Evolutionary conservation across 441 rosid genomes (phyloP).

Genomic region (Daphne laureola): DNA sequence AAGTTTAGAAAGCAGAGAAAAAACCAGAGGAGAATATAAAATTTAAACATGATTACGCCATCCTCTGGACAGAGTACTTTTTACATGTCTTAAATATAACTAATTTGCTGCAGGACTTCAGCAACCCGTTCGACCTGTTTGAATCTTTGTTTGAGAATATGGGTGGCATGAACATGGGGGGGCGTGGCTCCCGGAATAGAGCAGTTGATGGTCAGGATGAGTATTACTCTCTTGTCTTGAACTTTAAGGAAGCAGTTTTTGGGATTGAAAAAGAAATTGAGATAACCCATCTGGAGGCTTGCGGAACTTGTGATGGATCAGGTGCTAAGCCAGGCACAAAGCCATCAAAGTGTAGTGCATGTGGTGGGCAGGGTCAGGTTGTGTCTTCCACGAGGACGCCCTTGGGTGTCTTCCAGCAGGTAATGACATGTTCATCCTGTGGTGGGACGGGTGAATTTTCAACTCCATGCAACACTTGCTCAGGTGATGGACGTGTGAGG

Average conservation of each 20-base stretch:
- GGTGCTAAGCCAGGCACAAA: constrained; percentile 87
- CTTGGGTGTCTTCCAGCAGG: constrained; percentile 94
- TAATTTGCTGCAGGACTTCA: constrained; percentile 58
- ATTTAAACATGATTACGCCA: background rate
- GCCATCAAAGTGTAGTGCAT: constrained; percentile 71
- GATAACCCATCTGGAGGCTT: constrained; percentile 79
- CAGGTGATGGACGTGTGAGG: constrained; percentile 89
- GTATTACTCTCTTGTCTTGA: constrained; percentile 61
- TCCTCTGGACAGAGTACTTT: constrained; percentile 3
- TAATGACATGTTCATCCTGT: constrained; percentile 78
- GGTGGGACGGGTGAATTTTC: constrained; percentile 74
- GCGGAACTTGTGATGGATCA: constrained; percentile 82
- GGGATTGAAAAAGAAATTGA: constrained; percentile 94
- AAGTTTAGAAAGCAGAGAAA: too few species aligned
- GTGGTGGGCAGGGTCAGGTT: constrained; percentile 98
- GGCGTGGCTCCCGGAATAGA: constrained; percentile 66
- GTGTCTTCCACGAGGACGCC: constrained; percentile 90
- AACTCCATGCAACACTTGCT: constrained; percentile 74
- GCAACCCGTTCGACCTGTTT: constrained; percentile 91
- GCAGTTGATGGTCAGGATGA: constrained; percentile 90
- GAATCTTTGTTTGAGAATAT: constrained; percentile 85
- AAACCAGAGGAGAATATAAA: too few species aligned
- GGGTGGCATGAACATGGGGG: constrained; percentile 80
- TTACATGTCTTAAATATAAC: background rate
- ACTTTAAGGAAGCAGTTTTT: constrained; percentile 91